Percentiles rank a stretch among this genome's conserved stretches.
phyloP scores from a whole-genome alignment of 345 rosid genomes.

The Gynandropsis gynandra region DNA sequence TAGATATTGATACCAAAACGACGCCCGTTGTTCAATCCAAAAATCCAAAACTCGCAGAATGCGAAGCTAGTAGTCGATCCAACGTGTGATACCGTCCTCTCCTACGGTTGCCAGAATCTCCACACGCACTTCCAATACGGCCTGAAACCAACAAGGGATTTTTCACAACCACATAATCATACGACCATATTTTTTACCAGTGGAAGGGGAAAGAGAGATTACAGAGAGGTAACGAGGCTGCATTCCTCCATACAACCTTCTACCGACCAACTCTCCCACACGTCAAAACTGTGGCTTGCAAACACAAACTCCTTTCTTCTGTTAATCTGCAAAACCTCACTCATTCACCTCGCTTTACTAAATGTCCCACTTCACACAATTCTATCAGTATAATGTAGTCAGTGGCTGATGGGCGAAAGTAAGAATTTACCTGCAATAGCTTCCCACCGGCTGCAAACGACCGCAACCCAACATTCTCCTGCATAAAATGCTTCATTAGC shows the following conservation, averaged over 20 bases:
- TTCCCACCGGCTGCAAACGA: slow-evolving; percentile 99
- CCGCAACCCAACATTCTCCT: slow-evolving; percentile 93
- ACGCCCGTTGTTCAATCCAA: too few species aligned
- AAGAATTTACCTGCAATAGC: slow-evolving; percentile 81
- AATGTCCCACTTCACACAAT: too few species aligned
- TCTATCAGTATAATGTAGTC: slow-evolving; percentile 6
- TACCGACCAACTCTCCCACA: slow-evolving; percentile 96
- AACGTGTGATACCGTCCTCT: slow-evolving; percentile 83
- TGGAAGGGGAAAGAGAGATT: slow-evolving; percentile 14
- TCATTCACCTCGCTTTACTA: slow-evolving; percentile 14
- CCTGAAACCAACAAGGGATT: slow-evolving; percentile 34
- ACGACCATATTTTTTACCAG: slow-evolving; percentile 2
- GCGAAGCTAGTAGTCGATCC: slow-evolving; percentile 88
- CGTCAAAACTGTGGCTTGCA: slow-evolving; percentile 96
- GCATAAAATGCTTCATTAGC: too few species aligned
- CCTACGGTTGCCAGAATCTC: slow-evolving; percentile 81
- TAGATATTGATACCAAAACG: too few species aligned
- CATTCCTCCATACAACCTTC: slow-evolving; percentile 90
- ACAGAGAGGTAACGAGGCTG: slow-evolving; percentile 74
- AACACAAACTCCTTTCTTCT: slow-evolving; percentile 94
- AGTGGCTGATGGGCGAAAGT: too few species aligned
- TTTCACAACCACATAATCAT: too few species aligned
- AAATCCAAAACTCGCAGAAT: too few species aligned
- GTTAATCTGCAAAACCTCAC: slow-evolving; percentile 57
- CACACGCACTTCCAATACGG: slow-evolving; percentile 61